A percentile compares a stretch with the other conserved stretches of the same genome.
These are phyloP conservation scores for Torulaspora indica DNA, from an alignment of 805 yeast species.

Conservation along the genomic window DNA sequence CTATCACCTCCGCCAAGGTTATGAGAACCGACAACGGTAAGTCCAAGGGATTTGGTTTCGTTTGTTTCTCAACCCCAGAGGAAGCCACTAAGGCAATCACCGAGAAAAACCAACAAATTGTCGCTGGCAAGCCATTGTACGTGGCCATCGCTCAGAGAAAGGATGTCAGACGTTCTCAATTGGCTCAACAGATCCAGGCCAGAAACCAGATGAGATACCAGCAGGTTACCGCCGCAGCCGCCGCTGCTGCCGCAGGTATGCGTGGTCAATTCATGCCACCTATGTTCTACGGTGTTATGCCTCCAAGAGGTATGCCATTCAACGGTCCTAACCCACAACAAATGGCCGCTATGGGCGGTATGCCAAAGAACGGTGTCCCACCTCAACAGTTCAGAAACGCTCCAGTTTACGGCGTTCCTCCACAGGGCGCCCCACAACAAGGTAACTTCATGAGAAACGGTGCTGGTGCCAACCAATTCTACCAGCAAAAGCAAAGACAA, in stretches of 20 bases:
- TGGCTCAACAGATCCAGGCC: conserved; percentile 96
- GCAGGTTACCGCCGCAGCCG: conserved; percentile 72
- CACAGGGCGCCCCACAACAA: conserved; percentile 61
- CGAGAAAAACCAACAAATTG: conserved; percentile 97
- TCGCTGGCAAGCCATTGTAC: conserved; percentile 91
- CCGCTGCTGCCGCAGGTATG: conserved; percentile 39
- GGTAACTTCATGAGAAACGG: conserved; percentile 44
- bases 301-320: conserved; percentile 81
- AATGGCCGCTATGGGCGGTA: conserved; percentile 61
- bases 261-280: conserved; percentile 41
- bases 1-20: conserved; percentile 92
- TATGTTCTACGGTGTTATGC: conserved; percentile 48
- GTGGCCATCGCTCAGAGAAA: conserved; percentile 98
- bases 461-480: conserved; percentile 43
- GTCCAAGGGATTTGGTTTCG: conserved; percentile 98
- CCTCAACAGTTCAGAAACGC: conserved; percentile 68
- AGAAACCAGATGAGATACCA: conserved; percentile 98
- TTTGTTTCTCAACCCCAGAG: conserved; percentile 95
- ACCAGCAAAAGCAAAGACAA: conserved; percentile 91
- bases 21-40: conserved; percentile 93
- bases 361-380: conserved; percentile 51
- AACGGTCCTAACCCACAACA: conserved; percentile 77
- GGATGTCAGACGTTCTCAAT: conserved; percentile 94
- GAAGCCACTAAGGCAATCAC: conserved; percentile 98
- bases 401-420: conserved; percentile 83